Percentiles rank a stretch among this genome's conserved stretches.
Evolutionary conservation across 2,329 filamentous ascomycete species (phyloP).

Genomic region (Clarireedia monteithiana): DNA sequence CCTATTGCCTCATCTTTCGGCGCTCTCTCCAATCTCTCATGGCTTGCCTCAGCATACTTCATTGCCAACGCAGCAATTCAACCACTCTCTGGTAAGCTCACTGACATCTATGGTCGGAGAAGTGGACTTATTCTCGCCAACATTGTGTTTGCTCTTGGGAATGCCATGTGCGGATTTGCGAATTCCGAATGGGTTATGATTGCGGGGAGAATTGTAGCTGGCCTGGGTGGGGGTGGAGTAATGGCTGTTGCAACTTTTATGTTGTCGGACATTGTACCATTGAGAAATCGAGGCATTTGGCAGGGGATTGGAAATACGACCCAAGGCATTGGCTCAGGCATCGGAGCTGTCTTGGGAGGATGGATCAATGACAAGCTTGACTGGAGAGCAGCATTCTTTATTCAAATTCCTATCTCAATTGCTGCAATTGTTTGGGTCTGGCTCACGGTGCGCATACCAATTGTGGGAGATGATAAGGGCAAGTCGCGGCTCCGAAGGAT

Average conservation of each 20-base stretch:
- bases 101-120: slow-evolving; percentile 65
- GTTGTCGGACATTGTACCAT: slow-evolving; percentile 3
- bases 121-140: slow-evolving; percentile 57
- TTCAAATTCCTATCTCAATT: slow-evolving; percentile 5
- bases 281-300: slow-evolving; percentile 37
- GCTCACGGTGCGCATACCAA: slow-evolving; percentile 2
- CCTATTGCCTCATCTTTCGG: slow-evolving; percentile 7
- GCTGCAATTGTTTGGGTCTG: background rate
- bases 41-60: slow-evolving; percentile 55
- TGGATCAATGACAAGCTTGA: slow-evolving; percentile 62
- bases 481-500: slow-evolving; percentile 42
- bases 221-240: slow-evolving; percentile 64
- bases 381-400: slow-evolving; percentile 43
- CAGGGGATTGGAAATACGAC: slow-evolving; percentile 68
- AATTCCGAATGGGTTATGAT: slow-evolving; percentile 57
- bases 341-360: slow-evolving; percentile 64
- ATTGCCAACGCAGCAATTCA: slow-evolving; percentile 69
- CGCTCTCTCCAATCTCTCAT: slow-evolving; percentile 47
- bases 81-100: slow-evolving; percentile 64
- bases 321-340: slow-evolving; percentile 60
- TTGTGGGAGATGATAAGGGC: background rate
- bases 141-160: slow-evolving; percentile 56
- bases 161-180: slow-evolving; percentile 55
- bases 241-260: slow-evolving; percentile 33
- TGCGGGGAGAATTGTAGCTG: slow-evolving; percentile 45